Base-by-base conservation (phyloP, 257 asterid genomes). In the Sherardia arvensis region DNA sequence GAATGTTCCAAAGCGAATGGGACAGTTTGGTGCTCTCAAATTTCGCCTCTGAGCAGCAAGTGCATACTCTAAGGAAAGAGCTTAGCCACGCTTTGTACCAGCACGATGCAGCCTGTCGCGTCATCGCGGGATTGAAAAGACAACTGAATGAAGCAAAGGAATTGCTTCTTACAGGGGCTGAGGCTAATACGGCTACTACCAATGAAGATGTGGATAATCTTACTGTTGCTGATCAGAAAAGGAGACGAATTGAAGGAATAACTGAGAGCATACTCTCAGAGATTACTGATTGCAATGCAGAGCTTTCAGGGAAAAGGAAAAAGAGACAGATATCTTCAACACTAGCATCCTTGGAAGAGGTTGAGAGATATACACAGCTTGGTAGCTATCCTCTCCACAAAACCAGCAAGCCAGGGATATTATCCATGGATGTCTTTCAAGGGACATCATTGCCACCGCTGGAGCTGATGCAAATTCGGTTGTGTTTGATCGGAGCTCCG, bases 31-130 rank as follows among this genome's bases (percentile, higher is more conserved):
- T 93, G 97, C 91, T 90, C 7, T 93, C 99, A 34, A 93, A 90
- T 84, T 85, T 85, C 78, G 88, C 99, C 1, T 61, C 85, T 82
- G 99, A 90, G 84, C 93, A 84, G 72, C 99, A 93, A 71, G 65
- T 93, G 63, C 97, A 93, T 73, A 83, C 87, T 45, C 94, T 97
- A 59, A 84, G 99, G 82, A 94, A 93, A 76, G 99, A 93, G 79
- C 83, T 93, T 59, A 90, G 96, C 74, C 99, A 90, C 73, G 96
- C 99, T 59, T 69, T 90, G 62, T 93, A 93, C 78, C 99, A 93
- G 96, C 97, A 93, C 79, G 99, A 93, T 73, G 97, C 99, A 51
- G 99, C 97, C 4, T 90, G 99, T 73, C 95, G 97, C 78, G 99
- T 93, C 64, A 90, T 93, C 83, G 97, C 97, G 73, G 84, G 99